Evolutionary conservation across 1,284 basidiomycete species (phyloP).

Genomic region (Malassezia obtusa): DNA sequence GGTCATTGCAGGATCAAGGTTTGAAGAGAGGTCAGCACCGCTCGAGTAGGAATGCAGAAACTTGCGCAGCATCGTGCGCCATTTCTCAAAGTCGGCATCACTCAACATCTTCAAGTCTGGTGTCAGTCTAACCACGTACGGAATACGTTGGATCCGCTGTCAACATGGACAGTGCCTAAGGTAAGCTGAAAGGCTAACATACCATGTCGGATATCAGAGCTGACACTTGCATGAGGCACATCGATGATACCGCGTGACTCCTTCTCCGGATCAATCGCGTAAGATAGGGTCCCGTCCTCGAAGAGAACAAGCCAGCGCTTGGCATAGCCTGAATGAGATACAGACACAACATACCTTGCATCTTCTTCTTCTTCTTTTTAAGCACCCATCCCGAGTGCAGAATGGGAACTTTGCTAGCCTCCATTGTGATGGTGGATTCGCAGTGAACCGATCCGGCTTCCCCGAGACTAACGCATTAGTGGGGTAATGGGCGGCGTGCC

Average conservation of each 20-base stretch:
- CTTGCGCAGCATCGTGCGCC: slow-evolving; percentile 33
- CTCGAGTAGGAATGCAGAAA: slow-evolving; percentile 34
- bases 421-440: too few relatives aligned
- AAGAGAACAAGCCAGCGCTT: slow-evolving; percentile 44
- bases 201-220: slow-evolving; percentile 35
- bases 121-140: slow-evolving; percentile 16
- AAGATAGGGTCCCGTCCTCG: slow-evolving; percentile 38
- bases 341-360: slow-evolving; percentile 27
- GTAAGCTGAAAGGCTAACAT: background rate
- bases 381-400: slow-evolving; percentile 44
- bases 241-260: slow-evolving; percentile 38
- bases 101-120: slow-evolving; percentile 40
- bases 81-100: slow-evolving; percentile 36
- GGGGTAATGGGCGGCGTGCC: background rate
- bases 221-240: slow-evolving; percentile 44
- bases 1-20: slow-evolving; percentile 13
- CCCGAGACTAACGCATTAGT: background rate
- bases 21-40: slow-evolving; percentile 27
- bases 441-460: background rate
- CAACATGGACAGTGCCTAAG: slow-evolving; percentile 42
- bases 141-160: slow-evolving; percentile 41
- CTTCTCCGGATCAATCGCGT: slow-evolving; percentile 37
- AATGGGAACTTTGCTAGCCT: slow-evolving; percentile 15
- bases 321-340: slow-evolving; percentile 30
- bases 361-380: slow-evolving; percentile 48